A percentile compares a stretch with the other conserved stretches of the same genome.
phyloP scores from a whole-genome alignment of 2,329 filamentous ascomycete species.

The Bipolaris gigantea region DNA sequence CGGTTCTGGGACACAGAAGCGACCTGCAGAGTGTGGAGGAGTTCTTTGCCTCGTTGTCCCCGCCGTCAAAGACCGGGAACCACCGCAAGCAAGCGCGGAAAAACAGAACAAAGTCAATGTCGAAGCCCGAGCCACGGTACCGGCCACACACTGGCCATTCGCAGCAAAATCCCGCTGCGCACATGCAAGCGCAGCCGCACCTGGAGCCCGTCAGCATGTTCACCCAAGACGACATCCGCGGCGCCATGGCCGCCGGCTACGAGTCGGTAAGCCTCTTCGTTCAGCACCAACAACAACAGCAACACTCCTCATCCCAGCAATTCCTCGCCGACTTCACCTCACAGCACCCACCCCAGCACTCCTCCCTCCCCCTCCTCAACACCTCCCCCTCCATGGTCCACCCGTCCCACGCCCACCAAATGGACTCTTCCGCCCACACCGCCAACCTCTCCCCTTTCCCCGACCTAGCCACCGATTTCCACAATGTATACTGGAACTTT shows the following conservation, averaged over 20 bases:
- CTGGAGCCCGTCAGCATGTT: conserved; percentile 36
- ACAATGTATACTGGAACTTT: conserved; percentile 39
- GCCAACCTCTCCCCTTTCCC: conserved; percentile 34
- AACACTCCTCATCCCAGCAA: conserved; percentile 32
- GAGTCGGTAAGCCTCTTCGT: conserved; percentile 35
- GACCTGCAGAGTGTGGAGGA: conserved; percentile 94
- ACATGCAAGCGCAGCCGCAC: conserved; percentile 36
- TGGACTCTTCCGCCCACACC: conserved; percentile 18
- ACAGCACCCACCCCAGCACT: conserved; percentile 29
- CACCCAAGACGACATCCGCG: conserved; percentile 34
- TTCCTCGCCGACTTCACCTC: conserved; percentile 54
- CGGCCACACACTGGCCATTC: conserved; percentile 25
- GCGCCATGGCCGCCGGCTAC: conserved; percentile 31
- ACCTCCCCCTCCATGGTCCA: conserved; percentile 36
- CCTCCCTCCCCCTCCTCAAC: conserved; percentile 46
- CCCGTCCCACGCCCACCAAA: conserved; percentile 34
- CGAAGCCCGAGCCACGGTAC: conserved; percentile 29
- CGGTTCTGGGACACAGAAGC: conserved; percentile 82
- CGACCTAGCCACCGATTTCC: conserved; percentile 38
- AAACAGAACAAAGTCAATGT: conserved; percentile 43
- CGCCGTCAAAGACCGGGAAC: conserved; percentile 54
- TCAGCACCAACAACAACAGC: conserved; percentile 25
- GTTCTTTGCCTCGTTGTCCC: conserved; percentile 81
- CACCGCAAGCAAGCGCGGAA: conserved; percentile 56
- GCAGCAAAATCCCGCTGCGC: conserved; percentile 30